A percentile compares a stretch with the other conserved stretches of the same genome.
phyloP scores from a whole-genome alignment of 768 basidiomycete genomes.

The Mrakia hoshinonis region DNA sequence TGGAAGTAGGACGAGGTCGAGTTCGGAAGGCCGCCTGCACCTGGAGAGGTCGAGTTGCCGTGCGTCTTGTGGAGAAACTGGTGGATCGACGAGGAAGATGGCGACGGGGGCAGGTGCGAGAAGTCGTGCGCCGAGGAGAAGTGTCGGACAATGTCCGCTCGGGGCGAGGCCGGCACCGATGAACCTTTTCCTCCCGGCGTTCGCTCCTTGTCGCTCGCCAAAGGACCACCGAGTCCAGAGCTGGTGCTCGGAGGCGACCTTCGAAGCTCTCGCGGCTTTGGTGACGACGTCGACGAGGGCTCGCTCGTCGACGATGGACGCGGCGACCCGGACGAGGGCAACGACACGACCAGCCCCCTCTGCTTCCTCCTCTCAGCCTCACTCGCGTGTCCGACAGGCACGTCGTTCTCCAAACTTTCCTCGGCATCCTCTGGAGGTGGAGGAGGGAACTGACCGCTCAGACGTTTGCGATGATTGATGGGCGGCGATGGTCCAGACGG shows the following conservation, averaged over 20 bases:
- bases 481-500: not conserved
- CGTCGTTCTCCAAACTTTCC: not conserved
- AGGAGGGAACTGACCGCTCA: not conserved
- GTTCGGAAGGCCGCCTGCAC: not conserved
- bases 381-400: not conserved
- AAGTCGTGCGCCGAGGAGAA: constrained; percentile 24
- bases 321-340: not conserved
- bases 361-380: not conserved
- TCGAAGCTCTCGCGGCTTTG: constrained; percentile 1
- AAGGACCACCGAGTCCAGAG: not conserved
- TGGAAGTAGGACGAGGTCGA: constrained; percentile 3
- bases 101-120: constrained; percentile 27
- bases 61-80: constrained; percentile 14
- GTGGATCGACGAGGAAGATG: constrained; percentile 24
- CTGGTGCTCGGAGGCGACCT: constrained; percentile 8
- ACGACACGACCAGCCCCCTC: constrained; percentile 1
- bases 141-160: constrained; percentile 20
- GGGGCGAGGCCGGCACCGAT: constrained; percentile 10
- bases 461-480: not conserved
- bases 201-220: constrained; percentile 1
- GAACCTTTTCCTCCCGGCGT: constrained; percentile 4
- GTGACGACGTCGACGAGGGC: not conserved
- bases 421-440: not conserved
- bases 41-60: not conserved
- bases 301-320: not conserved